These are phyloP conservation scores for Ambrosiella cleistominuta DNA, from an alignment of 2,329 filamentous ascomycete species.

Conservation along the genomic window DNA sequence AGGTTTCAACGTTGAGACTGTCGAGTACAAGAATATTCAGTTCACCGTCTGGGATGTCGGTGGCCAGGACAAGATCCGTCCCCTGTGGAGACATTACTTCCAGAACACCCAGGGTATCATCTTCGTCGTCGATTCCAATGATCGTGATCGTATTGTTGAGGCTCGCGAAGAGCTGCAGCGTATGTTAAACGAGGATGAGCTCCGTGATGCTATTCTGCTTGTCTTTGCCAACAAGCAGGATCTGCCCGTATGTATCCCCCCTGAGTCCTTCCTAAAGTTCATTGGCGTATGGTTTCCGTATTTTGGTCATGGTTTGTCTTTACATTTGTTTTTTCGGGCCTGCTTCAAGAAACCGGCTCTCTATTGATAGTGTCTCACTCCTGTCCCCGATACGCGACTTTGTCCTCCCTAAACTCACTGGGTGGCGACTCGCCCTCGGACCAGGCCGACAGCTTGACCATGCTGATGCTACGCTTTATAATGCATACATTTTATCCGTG, in stretches of 20 bases:
- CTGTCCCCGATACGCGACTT: neutral
- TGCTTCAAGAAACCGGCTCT: neutral
- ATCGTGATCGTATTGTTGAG: slow-evolving; percentile 95
- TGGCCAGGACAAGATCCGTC: slow-evolving; percentile 99
- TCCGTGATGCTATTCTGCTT: slow-evolving; percentile 87
- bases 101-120: slow-evolving; percentile 99
- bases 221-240: slow-evolving; percentile 99
- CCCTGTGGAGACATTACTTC: slow-evolving; percentile 99
- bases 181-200: slow-evolving; percentile 98
- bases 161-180: slow-evolving; percentile 90
- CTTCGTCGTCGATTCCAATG: slow-evolving; percentile 98
- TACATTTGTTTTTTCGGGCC: neutral
- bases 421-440: neutral
- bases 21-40: slow-evolving; percentile 99
- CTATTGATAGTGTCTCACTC: neutral
- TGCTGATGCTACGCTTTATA: neutral
- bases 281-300: neutral
- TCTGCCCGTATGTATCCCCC: slow-evolving; percentile 58
- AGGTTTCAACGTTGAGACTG: slow-evolving; percentile 99
- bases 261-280: neutral
- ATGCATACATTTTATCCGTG: neutral
- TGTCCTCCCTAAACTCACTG: neutral
- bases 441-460: neutral
- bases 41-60: slow-evolving; percentile 99
- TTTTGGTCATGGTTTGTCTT: neutral